Evolutionary conservation across 352 stramenopile species (phyloP).

Genomic region (Blastocystis sp.): DNA sequence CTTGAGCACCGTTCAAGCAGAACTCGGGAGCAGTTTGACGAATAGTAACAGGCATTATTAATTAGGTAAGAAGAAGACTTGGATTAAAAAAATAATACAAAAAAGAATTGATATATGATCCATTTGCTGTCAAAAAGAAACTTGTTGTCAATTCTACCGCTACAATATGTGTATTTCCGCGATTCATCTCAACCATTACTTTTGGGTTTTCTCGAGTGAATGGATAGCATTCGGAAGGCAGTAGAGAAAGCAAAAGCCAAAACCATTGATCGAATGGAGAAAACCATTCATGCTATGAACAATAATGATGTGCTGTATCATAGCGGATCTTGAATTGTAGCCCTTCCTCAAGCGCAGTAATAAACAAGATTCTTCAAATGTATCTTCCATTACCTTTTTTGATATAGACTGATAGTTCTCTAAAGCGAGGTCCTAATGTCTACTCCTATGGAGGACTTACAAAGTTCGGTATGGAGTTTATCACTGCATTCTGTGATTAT

Average conservation of each 20-base stretch:
- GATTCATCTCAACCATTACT: not conserved
- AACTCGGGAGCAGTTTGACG: slow-evolving; percentile 59
- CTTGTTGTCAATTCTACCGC: not conserved
- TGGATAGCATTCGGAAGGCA: not conserved
- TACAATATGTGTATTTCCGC: not conserved
- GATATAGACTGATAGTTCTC: not conserved
- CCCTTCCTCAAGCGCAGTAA: not conserved
- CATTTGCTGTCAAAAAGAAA: not conserved
- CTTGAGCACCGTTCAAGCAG: slow-evolving; percentile 49
- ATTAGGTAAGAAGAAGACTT: not conserved
- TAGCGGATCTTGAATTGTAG: not conserved
- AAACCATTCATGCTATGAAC: not conserved
- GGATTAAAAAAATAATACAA: not conserved
- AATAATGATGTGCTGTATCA: not conserved
- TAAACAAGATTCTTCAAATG: not conserved
- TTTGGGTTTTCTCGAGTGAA: not conserved
- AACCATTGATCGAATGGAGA: not conserved
- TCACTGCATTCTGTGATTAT: slow-evolving; percentile 27
- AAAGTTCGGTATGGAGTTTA: slow-evolving; percentile 29
- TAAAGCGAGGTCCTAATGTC: not conserved
- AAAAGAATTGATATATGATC: not conserved
- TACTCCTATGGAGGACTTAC: not conserved
- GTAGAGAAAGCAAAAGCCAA: not conserved
- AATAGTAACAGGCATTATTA: slow-evolving; percentile 60
- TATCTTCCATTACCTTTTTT: not conserved